Percentiles rank a stretch among this genome's conserved stretches.
Evolutionary conservation across 1,139 yeast genomes (phyloP).

Genomic region (Pneumocystis oryctolagi): DNA sequence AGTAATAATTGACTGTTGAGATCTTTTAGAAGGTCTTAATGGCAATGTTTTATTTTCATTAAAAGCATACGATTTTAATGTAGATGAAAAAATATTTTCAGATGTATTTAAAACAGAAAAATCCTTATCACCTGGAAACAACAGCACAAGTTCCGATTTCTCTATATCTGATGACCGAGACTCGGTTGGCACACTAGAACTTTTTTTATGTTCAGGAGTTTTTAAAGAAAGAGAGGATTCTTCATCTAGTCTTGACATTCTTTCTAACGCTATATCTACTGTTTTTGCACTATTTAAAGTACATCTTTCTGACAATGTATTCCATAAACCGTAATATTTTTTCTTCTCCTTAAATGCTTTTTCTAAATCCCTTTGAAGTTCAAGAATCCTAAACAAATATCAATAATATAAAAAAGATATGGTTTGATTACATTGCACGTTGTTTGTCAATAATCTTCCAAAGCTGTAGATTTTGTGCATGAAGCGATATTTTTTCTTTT

Average conservation of each 20-base stretch:
- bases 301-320: background rate
- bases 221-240: background rate
- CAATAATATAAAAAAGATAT: background rate
- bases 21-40: background rate
- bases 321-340: constrained; percentile 8
- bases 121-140: background rate
- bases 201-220: background rate
- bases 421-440: constrained; percentile 17
- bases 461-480: constrained; percentile 15
- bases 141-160: background rate
- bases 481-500: background rate
- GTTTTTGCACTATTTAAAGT: background rate
- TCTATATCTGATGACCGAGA: background rate
- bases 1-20: background rate
- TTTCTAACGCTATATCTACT: background rate
- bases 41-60: background rate
- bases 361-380: constrained; percentile 21
- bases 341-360: constrained; percentile 17
- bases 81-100: background rate
- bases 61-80: background rate
- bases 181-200: background rate
- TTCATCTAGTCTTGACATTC: background rate
- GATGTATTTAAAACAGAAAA: background rate
- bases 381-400: constrained; percentile 17
- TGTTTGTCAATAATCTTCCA: constrained; percentile 23